Conservation (phyloP, 371 early-diverging fungal genomes). For the Blastocladiella emersonii region DNA sequence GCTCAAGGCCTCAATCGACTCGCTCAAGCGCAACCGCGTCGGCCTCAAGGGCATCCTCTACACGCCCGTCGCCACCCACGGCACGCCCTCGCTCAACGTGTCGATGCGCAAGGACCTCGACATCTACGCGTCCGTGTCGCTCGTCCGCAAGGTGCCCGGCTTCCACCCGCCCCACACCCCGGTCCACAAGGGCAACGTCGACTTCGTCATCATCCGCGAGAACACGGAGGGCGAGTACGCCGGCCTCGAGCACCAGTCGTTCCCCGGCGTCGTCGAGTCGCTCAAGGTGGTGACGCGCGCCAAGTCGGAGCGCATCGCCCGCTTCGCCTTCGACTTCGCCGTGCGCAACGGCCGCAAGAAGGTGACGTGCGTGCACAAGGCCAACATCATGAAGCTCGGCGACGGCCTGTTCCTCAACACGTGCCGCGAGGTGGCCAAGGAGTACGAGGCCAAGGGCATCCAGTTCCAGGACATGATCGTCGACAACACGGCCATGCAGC, state of each 20-base stretch:
- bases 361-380: conserved; percentile 95
- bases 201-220: conserved; percentile 95
- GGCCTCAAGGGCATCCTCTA: conserved; percentile 89
- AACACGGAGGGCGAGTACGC: conserved; percentile 98
- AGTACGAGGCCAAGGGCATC: conserved; percentile 75
- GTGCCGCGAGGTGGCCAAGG: conserved; percentile 83
- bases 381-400: conserved; percentile 97
- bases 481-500: conserved; percentile 96
- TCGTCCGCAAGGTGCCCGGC: conserved; percentile 25
- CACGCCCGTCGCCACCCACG: conserved; percentile 75
- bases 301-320: conserved; percentile 93
- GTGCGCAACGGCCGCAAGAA: conserved; percentile 88
- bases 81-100: conserved; percentile 87
- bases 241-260: conserved; percentile 91
- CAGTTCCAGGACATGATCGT: conserved; percentile 94
- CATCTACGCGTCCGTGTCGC: conserved; percentile 82
- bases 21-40: conserved; percentile 83
- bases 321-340: conserved; percentile 95
- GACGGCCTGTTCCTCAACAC: conserved; percentile 93
- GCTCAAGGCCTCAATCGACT: conserved; percentile 74
- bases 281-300: conserved; percentile 85
- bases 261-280: conserved; percentile 94
- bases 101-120: conserved; percentile 89
- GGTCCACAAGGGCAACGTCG: conserved; percentile 75
- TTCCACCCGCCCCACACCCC: conserved; percentile 68